These are phyloP conservation scores for Mucor plumbeus DNA, from an alignment of 371 early-diverging fungal species.

Conservation along the genomic window DNA sequence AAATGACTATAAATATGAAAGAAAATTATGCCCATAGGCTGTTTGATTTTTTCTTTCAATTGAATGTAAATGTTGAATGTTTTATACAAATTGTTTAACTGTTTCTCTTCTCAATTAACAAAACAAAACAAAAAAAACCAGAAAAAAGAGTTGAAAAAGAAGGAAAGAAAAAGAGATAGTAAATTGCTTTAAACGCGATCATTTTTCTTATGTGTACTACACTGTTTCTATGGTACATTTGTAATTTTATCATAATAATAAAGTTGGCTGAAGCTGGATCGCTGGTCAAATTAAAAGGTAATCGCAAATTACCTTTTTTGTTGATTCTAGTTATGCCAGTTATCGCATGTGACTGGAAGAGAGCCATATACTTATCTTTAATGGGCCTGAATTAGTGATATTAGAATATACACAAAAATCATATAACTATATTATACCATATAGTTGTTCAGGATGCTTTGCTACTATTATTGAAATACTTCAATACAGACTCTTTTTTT, in stretches of 20 bases:
- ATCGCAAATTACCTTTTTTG: slow-evolving; percentile 25
- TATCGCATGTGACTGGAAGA: slow-evolving; percentile 33
- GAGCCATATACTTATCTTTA: not conserved
- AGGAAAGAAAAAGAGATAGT: slow-evolving; percentile 14
- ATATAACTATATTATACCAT: no score
- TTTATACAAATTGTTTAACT: not conserved
- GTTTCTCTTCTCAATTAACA: slow-evolving; percentile 1
- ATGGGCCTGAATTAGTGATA: not conserved
- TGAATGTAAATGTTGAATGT: not conserved
- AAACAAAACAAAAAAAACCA: not conserved
- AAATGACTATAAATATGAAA: slow-evolving; percentile 20
- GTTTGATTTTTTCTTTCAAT: slow-evolving; percentile 7
- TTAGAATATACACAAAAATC: not conserved
- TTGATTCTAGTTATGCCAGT: slow-evolving; percentile 28
- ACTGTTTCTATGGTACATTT: not conserved
- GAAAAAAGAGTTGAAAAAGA: slow-evolving; percentile 3
- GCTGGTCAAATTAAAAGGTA: slow-evolving; percentile 14
- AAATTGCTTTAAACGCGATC: slow-evolving; percentile 19
- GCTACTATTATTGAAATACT: not conserved
- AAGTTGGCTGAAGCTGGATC: slow-evolving; percentile 15
- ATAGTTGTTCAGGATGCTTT: no score
- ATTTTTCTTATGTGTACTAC: slow-evolving; percentile 2
- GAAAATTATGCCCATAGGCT: slow-evolving; percentile 24
- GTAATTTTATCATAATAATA: not conserved
- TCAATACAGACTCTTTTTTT: not conserved